Evolutionary conservation across 306 rosid genomes (phyloP).

Genomic region (Gynostemma pentaphyllum): DNA sequence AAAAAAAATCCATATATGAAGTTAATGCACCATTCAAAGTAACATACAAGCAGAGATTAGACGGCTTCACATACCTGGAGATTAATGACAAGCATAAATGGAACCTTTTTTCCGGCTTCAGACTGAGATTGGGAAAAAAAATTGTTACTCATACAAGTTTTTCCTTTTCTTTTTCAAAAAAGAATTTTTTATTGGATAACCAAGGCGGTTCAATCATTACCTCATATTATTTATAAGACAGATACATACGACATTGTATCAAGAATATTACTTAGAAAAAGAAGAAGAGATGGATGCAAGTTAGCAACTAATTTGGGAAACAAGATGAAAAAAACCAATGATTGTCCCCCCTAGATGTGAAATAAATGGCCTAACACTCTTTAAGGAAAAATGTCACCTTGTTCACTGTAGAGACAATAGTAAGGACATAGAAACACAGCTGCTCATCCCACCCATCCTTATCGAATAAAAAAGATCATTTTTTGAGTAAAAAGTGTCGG

Average conservation of each 20-base stretch:
- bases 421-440: not conserved
- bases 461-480: too few relatives aligned
- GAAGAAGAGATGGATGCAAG: not conserved
- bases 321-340: not conserved
- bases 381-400: not conserved
- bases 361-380: not conserved
- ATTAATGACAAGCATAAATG: conserved; percentile 68
- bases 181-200: conserved; percentile 2
- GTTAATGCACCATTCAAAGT: not conserved
- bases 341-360: not conserved
- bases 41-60: not conserved
- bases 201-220: not conserved
- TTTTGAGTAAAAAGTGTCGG: not conserved
- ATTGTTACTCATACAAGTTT: conserved; percentile 9
- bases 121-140: conserved; percentile 38
- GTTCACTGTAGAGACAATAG: not conserved
- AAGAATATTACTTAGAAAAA: not conserved
- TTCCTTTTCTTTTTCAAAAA: not conserved
- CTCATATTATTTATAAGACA: not conserved
- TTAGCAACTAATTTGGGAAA: not conserved
- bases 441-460: not conserved
- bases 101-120: conserved; percentile 70
- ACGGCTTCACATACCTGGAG: conserved; percentile 57
- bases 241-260: not conserved
- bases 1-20: not conserved